These are phyloP conservation scores for Penicillium dipodomyicola DNA, from an alignment of 495 filamentous ascomycete species.

Conservation along the genomic window DNA sequence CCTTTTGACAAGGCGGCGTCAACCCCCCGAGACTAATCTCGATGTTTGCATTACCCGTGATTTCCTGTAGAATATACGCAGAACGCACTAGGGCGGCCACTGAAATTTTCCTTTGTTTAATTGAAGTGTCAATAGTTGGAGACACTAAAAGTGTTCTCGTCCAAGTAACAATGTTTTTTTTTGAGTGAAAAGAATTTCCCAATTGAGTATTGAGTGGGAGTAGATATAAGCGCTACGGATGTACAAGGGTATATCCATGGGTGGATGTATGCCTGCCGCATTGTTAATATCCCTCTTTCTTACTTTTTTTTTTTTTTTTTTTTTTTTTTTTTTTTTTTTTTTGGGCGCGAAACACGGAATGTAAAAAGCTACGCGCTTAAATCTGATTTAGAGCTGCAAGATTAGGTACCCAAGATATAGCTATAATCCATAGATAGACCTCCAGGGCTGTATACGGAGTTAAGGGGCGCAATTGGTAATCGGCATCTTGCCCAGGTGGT, in stretches of 20 bases:
- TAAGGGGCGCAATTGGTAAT: not conserved
- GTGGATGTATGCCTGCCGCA: not conserved
- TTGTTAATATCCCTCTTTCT: too few relatives aligned
- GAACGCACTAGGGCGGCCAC: conserved; percentile 28
- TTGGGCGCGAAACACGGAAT: not conserved
- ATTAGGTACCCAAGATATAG: not conserved
- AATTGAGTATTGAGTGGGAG: not conserved
- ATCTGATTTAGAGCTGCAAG: not conserved
- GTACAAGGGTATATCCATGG: not conserved
- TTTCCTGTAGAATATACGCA: conserved; percentile 39
- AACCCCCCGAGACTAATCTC: conserved; percentile 21
- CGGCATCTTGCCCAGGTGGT: conserved; percentile 4
- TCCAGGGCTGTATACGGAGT: not conserved
- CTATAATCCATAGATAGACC: not conserved
- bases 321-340: too few relatives aligned
- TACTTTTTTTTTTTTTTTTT: too few relatives aligned
- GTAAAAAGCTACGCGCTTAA: not conserved
- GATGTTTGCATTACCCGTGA: conserved; percentile 37
- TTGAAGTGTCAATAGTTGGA: conserved; percentile 12
- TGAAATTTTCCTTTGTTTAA: conserved; percentile 29
- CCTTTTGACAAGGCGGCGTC: conserved; percentile 11
- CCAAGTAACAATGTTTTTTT: conserved; percentile 5
- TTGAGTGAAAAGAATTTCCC: not conserved
- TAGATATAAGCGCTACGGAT: not conserved
- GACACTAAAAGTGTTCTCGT: not conserved